phyloP scores from a whole-genome alignment of 2,329 filamentous ascomycete species.

The Verticillium nonalfalfae region DNA sequence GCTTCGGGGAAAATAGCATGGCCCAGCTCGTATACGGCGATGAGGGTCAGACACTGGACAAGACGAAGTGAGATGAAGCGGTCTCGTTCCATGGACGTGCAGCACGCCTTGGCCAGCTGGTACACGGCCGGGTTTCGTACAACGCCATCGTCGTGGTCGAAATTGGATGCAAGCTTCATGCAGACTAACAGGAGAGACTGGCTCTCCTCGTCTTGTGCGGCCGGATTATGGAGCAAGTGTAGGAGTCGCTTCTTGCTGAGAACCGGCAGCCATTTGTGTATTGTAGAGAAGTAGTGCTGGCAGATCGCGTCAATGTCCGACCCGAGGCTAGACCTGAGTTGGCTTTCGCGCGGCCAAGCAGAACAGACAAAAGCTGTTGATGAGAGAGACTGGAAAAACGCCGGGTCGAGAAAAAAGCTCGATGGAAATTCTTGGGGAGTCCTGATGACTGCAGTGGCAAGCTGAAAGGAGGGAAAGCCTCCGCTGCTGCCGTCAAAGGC shows the following conservation, averaged over 20 bases:
- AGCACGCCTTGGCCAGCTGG: constrained; percentile 4
- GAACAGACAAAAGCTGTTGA: no score
- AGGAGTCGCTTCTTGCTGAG: constrained; percentile 12
- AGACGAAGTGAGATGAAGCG: constrained; percentile 11
- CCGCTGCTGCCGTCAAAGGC: background rate
- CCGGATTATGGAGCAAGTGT: background rate
- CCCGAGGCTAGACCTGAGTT: no score
- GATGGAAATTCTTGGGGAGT: background rate
- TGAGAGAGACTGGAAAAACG: no score
- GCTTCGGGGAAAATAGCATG: constrained; percentile 14
- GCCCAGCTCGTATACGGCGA: constrained; percentile 8
- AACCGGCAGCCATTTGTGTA: constrained; percentile 11
- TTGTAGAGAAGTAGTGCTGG: constrained; percentile 6
- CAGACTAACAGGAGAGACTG: constrained; percentile 10
- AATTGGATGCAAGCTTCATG: constrained; percentile 9
- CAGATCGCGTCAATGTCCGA: no score
- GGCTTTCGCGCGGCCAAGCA: no score
- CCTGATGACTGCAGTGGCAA: background rate
- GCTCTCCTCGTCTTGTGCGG: background rate
- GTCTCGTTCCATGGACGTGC: constrained; percentile 4
- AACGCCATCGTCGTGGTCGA: background rate
- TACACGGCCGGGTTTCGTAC: constrained; percentile 6
- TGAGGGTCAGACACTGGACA: constrained; percentile 9
- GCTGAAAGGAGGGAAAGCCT: background rate
- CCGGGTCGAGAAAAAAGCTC: no score